Conservation (phyloP, 2,329 filamentous ascomycete genomes). For the Lachnellula cervina region DNA sequence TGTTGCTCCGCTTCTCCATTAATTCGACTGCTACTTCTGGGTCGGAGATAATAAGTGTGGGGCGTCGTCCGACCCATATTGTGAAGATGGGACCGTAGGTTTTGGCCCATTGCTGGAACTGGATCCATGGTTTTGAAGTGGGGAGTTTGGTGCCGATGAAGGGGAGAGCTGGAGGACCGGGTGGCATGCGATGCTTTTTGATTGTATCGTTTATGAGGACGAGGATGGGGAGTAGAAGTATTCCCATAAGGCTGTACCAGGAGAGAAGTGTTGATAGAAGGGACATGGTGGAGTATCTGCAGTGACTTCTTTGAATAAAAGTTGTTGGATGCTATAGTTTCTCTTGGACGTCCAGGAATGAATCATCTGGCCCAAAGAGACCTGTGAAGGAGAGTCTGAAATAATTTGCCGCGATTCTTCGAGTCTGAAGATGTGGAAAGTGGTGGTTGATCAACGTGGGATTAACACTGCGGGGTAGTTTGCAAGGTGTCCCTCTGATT, state of each 20-base stretch:
- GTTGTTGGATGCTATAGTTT: constrained; percentile 24
- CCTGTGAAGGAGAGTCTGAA: too few relatives aligned
- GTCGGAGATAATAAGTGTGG: constrained; percentile 41
- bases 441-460: too few relatives aligned
- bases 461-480: too few relatives aligned
- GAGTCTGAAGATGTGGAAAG: too few relatives aligned
- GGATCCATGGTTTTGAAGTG: constrained; percentile 33
- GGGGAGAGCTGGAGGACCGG: constrained; percentile 41
- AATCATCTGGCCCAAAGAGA: too few relatives aligned
- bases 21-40: constrained; percentile 40
- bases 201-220: constrained; percentile 31
- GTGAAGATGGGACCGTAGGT: constrained; percentile 44
- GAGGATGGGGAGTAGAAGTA: constrained; percentile 20
- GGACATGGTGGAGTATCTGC: constrained; percentile 27
- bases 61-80: constrained; percentile 43
- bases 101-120: constrained; percentile 41
- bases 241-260: constrained; percentile 18
- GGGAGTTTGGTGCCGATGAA: constrained; percentile 40
- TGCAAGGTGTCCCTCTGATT: too few relatives aligned
- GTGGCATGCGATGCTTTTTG: constrained; percentile 39
- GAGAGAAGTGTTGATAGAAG: constrained; percentile 8
- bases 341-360: too few relatives aligned
- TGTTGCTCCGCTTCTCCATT: constrained; percentile 41
- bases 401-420: too few relatives aligned
- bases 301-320: constrained; percentile 35